Evolutionary conservation across 306 rosid species (phyloP), one percentile per base, ranked within the genome.

Genomic region (Prunus kanzakura): DNA sequence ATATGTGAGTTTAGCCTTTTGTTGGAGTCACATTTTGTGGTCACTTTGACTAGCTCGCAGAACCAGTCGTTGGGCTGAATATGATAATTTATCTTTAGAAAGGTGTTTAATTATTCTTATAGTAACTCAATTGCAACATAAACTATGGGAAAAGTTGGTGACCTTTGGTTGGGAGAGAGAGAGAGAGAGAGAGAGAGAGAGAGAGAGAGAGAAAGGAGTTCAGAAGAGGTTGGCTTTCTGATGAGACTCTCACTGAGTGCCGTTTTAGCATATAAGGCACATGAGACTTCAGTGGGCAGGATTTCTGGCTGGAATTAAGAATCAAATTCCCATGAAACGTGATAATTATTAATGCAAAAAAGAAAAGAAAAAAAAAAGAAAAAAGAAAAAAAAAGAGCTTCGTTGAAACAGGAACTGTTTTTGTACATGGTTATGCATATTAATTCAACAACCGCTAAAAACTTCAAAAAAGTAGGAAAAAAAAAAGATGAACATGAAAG

Each of bases 361-460:
- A 11, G 56, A 8, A 52, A 25, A 25, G 27, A 25, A 25, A 25
- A 25, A 23, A 23, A 23, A 23, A 23, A 23, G 25, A 23, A 70
- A 46, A 67, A 10, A 45, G 73, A 62, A 54, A 63, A 50, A 82
- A 82, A 63, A 71, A 76, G 38, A 68, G 82, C 78, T 81, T 84
- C 82, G 78, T 75, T 86, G 84, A 86, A 82, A 86, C 89, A 75
- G 74, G 79, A 89, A 89, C 86, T 79, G 82, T 80, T 85, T 91
- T 88, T 86, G 81, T 85, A 89, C 97, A 89, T 76, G 84, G 81
- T 22, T 84, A 84, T 64, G 64, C 84, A 77, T 62, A 43, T 82
- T 38, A 38, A 38, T 79, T 52, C 76, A 46, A 78, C 67, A 52
- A 6, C 64, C 72, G 19, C 84, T 72, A 71, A 64, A 76, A 50